Conservation (phyloP, 2,329 filamentous ascomycete species). For the Fusarium sp. region DNA sequence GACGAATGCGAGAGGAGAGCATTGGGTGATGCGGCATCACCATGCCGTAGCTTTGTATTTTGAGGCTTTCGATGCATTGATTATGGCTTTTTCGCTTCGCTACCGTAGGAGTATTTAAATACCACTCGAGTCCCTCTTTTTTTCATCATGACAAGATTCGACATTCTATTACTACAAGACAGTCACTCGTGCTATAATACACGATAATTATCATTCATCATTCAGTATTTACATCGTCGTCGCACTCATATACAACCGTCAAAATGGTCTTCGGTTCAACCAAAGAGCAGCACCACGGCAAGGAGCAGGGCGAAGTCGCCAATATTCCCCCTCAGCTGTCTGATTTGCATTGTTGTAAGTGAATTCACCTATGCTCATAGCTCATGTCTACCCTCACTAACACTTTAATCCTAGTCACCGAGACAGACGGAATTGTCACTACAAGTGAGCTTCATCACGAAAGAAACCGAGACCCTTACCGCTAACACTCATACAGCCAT, state of each 20-base stretch:
- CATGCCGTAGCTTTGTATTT: not conserved
- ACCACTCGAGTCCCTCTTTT: not conserved
- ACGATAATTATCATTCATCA: not conserved
- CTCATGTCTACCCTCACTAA: not conserved
- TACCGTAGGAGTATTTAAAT: constrained; percentile 22
- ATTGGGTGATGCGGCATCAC: not conserved
- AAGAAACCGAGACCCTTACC: not conserved
- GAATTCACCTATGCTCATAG: not conserved
- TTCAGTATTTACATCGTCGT: not conserved
- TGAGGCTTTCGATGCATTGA: constrained; percentile 3
- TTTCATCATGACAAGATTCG: not conserved
- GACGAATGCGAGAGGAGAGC: constrained; percentile 35
- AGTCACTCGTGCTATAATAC: not conserved
- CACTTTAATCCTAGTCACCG: constrained; percentile 54
- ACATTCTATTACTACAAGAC: not conserved
- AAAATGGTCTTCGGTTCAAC: constrained; percentile 45
- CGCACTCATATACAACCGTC: not conserved
- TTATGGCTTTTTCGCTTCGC: not conserved
- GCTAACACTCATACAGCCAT: constrained; percentile 55
- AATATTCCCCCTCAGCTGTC: constrained; percentile 55
- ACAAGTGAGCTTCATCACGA: constrained; percentile 54
- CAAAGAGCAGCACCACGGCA: constrained; percentile 39
- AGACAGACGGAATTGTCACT: constrained; percentile 71
- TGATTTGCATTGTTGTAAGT: constrained; percentile 63
- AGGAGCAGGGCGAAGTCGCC: constrained; percentile 46